Evolutionary conservation across 176 grass and related monocot genomes (phyloP).

Genomic region (Pharus latifolius): DNA sequence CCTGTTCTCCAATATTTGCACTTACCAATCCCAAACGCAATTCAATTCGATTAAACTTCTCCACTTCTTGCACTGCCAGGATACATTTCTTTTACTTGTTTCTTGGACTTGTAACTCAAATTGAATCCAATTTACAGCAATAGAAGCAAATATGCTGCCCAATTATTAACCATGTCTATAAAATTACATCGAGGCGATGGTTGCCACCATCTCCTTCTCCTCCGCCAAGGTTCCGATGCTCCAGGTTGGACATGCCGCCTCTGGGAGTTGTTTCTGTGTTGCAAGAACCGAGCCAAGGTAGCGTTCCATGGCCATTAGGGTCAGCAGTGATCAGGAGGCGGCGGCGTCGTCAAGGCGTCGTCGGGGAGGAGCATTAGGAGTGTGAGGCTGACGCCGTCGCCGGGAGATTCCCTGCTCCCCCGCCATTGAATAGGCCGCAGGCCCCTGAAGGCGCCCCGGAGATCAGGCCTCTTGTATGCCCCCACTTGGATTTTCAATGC

Average conservation of each 20-base stretch:
- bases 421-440: conserved; percentile 34
- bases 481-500: conserved; percentile 1
- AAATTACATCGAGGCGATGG: conserved; percentile 37
- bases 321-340: conserved; percentile 52
- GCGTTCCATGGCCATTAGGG: conserved; percentile 34
- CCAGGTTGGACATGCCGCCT: conserved; percentile 21
- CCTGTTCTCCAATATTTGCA: conserved; percentile 13
- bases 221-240: conserved; percentile 49
- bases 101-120: not conserved
- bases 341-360: conserved; percentile 36
- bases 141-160: not conserved
- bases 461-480: conserved; percentile 67
- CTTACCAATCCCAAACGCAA: not conserved
- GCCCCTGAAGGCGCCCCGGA: conserved; percentile 71
- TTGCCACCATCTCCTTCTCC: conserved; percentile 53
- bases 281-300: conserved; percentile 14
- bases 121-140: not conserved
- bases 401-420: conserved; percentile 55
- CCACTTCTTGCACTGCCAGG: not conserved
- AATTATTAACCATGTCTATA: conserved; percentile 1
- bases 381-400: conserved; percentile 88
- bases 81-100: not conserved
- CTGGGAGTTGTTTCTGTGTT: conserved; percentile 12
- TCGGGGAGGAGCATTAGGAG: conserved; percentile 77
- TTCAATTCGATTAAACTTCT: not conserved